These are phyloP conservation scores for Sanchytrium tribonematis DNA, from an alignment of 371 early-diverging fungal species.

Conservation along the genomic window DNA sequence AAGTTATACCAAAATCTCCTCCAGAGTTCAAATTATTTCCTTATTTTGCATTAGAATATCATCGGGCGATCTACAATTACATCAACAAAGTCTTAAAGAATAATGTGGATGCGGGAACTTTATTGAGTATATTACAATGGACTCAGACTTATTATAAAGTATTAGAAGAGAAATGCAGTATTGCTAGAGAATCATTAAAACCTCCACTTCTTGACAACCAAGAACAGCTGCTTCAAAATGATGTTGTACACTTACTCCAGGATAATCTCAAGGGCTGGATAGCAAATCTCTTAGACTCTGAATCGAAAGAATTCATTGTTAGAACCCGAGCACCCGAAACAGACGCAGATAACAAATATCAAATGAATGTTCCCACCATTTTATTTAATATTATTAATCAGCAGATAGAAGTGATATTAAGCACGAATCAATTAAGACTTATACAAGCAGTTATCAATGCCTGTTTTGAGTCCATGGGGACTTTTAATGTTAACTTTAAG, in stretches of 20 bases:
- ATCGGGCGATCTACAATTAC: slow-evolving; percentile 48
- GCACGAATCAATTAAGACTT: slow-evolving; percentile 50
- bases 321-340: slow-evolving; percentile 42
- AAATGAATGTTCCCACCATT: slow-evolving; percentile 45
- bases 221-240: slow-evolving; percentile 52
- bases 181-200: slow-evolving; percentile 61
- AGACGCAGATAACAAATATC: slow-evolving; percentile 42
- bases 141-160: slow-evolving; percentile 61
- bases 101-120: slow-evolving; percentile 34
- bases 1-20: slow-evolving; percentile 59
- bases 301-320: slow-evolving; percentile 43
- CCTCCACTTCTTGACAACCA: slow-evolving; percentile 69
- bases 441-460: slow-evolving; percentile 55
- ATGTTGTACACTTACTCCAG: slow-evolving; percentile 58
- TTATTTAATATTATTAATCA: slow-evolving; percentile 86
- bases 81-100: slow-evolving; percentile 26
- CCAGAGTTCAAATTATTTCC: slow-evolving; percentile 65
- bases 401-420: slow-evolving; percentile 59
- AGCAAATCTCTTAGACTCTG: slow-evolving; percentile 46
- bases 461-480: slow-evolving; percentile 49
- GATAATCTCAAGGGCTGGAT: slow-evolving; percentile 66
- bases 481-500: slow-evolving; percentile 47
- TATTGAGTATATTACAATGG: slow-evolving; percentile 52
- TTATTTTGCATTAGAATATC: slow-evolving; percentile 69
- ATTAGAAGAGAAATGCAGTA: slow-evolving; percentile 54